Conservation (phyloP, 2,329 filamentous ascomycete genomes). For the Neurospora sp. region DNA sequence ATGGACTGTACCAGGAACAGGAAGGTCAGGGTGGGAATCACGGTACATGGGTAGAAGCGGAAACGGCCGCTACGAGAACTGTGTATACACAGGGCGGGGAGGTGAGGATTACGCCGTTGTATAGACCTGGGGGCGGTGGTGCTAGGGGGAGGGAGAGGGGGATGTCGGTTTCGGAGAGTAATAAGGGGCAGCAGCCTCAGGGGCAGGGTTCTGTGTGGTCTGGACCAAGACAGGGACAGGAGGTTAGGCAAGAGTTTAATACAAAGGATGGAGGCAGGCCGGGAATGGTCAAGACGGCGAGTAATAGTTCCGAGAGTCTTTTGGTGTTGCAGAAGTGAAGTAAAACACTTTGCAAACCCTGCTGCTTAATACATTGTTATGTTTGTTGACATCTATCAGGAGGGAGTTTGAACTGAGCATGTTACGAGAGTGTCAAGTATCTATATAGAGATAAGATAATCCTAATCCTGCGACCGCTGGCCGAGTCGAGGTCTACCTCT, state of each 20-base stretch:
- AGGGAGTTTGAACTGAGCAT: too few relatives aligned
- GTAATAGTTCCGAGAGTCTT: slow-evolving; percentile 5
- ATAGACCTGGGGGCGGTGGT: not conserved
- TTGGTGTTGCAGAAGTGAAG: slow-evolving; percentile 2
- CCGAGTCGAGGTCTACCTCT: too few relatives aligned
- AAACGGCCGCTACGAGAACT: not conserved
- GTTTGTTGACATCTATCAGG: too few relatives aligned
- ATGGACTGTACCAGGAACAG: not conserved
- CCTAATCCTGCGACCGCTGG: too few relatives aligned
- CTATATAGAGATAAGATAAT: too few relatives aligned
- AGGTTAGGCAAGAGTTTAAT: not conserved
- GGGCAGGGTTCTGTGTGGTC: too few relatives aligned
- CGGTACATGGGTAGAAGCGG: not conserved
- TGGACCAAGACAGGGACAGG: not conserved
- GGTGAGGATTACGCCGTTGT: not conserved
- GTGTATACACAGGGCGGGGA: not conserved
- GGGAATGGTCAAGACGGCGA: not conserved
- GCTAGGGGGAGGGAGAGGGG: not conserved
- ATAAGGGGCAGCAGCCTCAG: not conserved
- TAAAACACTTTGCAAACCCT: too few relatives aligned
- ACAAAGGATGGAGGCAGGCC: not conserved
- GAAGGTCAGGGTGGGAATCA: not conserved
- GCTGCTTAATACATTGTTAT: too few relatives aligned
- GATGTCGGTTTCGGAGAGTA: not conserved
- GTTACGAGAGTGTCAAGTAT: too few relatives aligned